Evolutionary conservation across 2,329 filamentous ascomycete species (phyloP).

Genomic region (Fusarium begoniae): DNA sequence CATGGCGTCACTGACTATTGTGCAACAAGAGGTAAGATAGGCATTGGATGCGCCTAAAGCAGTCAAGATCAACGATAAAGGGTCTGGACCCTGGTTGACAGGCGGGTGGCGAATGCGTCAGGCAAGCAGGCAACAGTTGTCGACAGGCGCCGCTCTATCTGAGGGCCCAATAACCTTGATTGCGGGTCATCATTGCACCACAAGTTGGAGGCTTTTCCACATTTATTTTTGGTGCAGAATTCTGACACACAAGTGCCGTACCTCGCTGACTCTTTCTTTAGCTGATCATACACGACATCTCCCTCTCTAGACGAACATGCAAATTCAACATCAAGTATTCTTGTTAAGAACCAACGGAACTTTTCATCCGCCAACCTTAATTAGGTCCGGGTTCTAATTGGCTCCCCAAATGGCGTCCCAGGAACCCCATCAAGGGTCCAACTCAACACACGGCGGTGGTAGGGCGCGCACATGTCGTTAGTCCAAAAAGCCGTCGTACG

Average conservation of each 20-base stretch:
- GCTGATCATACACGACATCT: neutral
- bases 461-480: conserved; percentile 34
- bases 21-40: conserved; percentile 26
- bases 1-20: conserved; percentile 38
- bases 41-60: conserved; percentile 25
- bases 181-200: conserved; percentile 23
- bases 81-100: conserved; percentile 37
- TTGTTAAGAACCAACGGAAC: conserved; percentile 33
- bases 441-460: conserved; percentile 19
- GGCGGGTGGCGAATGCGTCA: conserved; percentile 36
- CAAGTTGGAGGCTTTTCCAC: conserved; percentile 27
- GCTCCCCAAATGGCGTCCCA: conserved; percentile 4
- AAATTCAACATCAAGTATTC: conserved; percentile 10
- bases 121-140: conserved; percentile 15
- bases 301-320: neutral
- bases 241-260: neutral
- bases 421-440: conserved; percentile 35
- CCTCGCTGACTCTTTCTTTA: conserved; percentile 2
- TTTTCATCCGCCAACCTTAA: conserved; percentile 29
- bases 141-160: conserved; percentile 11
- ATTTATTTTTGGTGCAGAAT: conserved; percentile 11
- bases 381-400: conserved; percentile 24
- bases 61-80: conserved; percentile 32
- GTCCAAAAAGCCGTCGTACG: conserved; percentile 27
- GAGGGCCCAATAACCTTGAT: conserved; percentile 27